Evolutionary conservation across 2,329 filamentous ascomycete species (phyloP), one percentile per base, ranked within the genome.

Genomic region (Orbilia brochopaga): DNA sequence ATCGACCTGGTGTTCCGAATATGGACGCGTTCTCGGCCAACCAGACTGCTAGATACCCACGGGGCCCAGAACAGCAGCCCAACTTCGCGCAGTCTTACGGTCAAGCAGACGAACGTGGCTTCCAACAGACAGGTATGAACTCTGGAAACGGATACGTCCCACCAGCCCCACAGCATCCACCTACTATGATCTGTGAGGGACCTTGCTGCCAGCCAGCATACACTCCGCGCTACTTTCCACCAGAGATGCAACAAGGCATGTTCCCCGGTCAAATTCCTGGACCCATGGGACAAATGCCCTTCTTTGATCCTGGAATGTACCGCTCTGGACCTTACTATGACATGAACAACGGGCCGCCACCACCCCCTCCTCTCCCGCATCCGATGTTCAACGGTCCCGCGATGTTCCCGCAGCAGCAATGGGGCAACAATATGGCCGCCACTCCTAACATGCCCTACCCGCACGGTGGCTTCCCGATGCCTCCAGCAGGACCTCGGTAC

Each of bases 301-400:
- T 46, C 15, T 72, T 56, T 24, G 67, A 72, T 40, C 67, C 67
- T 10, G 42, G 42, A n/a, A 65, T 72, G 59, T 65, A 52, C n/a
- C 59, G 58, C 30, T 21, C 35, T 7, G 37, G 42, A 32, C 51
- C 37, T 30, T 57, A 52, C n/a, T 70, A 63, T 23, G 54, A 53
- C 1, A 46, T 57, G 30, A 58, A 70, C 10, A 53, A 51, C 23
- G 51, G 44, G 8, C 17, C 35, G 1, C 44, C 50, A 17, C 60
- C 40, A 55, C 62, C n/a, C n/a, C n/a, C n/a, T n/a, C n/a, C n/a
- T n/a, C n/a, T n/a, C n/a, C n/a, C 48, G 23, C 37, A 21, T 5
- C 59, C 53, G 13, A 65, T 64, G n/a, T 65, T 65, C 37, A 59
- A 50, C 15, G 67, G 54, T 19, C 8, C 48, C 35, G 58, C 32